These are phyloP conservation scores for Escovopsis sp. DNA, from an alignment of 2,329 filamentous ascomycete genomes.

Conservation along the genomic window DNA sequence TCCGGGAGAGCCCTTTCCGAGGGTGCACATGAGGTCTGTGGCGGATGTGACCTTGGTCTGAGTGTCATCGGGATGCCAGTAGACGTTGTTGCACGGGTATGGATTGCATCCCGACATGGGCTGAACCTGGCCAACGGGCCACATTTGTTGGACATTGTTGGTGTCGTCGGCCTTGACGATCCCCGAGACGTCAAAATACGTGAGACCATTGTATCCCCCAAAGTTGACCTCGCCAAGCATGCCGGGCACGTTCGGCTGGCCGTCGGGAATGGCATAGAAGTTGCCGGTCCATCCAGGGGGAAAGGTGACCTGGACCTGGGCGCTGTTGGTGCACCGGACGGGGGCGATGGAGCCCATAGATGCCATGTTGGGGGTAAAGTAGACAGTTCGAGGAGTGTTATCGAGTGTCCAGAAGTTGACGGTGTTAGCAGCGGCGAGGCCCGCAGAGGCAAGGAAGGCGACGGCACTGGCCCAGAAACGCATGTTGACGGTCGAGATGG, in stretches of 20 bases:
- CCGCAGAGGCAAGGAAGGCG: conserved; percentile 26
- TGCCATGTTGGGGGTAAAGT: conserved; percentile 30
- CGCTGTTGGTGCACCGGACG: conserved; percentile 23
- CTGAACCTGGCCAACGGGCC: conserved; percentile 21
- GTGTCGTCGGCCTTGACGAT: conserved; percentile 36
- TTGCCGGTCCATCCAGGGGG: conserved; percentile 32
- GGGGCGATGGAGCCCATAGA: conserved; percentile 20
- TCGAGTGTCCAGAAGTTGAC: conserved; percentile 47
- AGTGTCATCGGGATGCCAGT: conserved; percentile 37
- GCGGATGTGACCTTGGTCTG: conserved; percentile 37
- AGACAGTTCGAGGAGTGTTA: conserved; percentile 29
- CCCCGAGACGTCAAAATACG: conserved; percentile 44
- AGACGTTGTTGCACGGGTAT: conserved; percentile 38
- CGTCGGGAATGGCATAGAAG: conserved; percentile 33
- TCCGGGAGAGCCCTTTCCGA: conserved; percentile 22
- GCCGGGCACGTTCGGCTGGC: conserved; percentile 25
- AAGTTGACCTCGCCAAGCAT: conserved; percentile 39
- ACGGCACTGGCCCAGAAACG: conserved; percentile 33
- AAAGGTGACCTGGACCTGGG: conserved; percentile 26
- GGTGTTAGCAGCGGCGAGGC: conserved; percentile 28
- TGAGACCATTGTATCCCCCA: conserved; percentile 30
- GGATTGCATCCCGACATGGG: conserved; percentile 33
- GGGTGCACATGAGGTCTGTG: conserved; percentile 34
- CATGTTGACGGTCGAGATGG: conserved; percentile 30
- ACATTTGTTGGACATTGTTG: conserved; percentile 39